Evolutionary conservation across 371 early-diverging fungal genomes (phyloP).

Genomic region (Mucor lusitanicus): DNA sequence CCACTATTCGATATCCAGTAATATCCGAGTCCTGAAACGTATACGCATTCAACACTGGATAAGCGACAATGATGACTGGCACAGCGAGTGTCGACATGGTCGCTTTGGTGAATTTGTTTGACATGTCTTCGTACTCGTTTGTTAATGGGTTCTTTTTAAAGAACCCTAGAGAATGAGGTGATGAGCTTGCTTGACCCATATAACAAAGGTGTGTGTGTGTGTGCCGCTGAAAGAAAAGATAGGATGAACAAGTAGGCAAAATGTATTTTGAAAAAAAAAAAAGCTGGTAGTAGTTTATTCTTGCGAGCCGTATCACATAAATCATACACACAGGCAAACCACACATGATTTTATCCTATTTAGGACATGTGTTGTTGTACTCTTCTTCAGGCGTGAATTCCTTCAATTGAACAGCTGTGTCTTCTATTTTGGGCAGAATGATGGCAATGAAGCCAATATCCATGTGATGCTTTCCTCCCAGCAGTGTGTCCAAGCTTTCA

Average conservation of each 20-base stretch:
- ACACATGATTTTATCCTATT: slow-evolving; percentile 7
- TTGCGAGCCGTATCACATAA: slow-evolving; percentile 1
- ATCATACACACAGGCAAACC: neutral
- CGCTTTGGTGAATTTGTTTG: slow-evolving; percentile 41
- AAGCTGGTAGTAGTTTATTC: neutral
- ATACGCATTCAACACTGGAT: slow-evolving; percentile 48
- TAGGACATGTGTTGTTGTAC: slow-evolving; percentile 14
- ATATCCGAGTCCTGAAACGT: slow-evolving; percentile 43
- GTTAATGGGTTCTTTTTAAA: slow-evolving; percentile 20
- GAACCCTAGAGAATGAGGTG: slow-evolving; percentile 21
- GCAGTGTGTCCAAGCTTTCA: slow-evolving; percentile 17
- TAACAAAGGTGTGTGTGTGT: neutral
- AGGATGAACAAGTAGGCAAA: neutral
- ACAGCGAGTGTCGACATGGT: slow-evolving; percentile 45
- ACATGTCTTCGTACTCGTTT: slow-evolving; percentile 42
- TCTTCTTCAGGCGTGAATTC: slow-evolving; percentile 27
- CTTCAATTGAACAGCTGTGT: slow-evolving; percentile 24
- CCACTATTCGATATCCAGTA: slow-evolving; percentile 43
- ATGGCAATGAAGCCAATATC: slow-evolving; percentile 49
- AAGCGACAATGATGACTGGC: slow-evolving; percentile 52
- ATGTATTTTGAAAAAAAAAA: neutral
- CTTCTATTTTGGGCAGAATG: slow-evolving; percentile 38
- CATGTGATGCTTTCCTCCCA: slow-evolving; percentile 26
- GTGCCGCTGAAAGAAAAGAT: neutral
- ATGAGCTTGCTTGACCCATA: slow-evolving; percentile 51